Percentiles rank a stretch among this genome's conserved stretches.
Conservation (phyloP, 108 stramenopile genomes). For the Parietichytrium sp. region DNA sequence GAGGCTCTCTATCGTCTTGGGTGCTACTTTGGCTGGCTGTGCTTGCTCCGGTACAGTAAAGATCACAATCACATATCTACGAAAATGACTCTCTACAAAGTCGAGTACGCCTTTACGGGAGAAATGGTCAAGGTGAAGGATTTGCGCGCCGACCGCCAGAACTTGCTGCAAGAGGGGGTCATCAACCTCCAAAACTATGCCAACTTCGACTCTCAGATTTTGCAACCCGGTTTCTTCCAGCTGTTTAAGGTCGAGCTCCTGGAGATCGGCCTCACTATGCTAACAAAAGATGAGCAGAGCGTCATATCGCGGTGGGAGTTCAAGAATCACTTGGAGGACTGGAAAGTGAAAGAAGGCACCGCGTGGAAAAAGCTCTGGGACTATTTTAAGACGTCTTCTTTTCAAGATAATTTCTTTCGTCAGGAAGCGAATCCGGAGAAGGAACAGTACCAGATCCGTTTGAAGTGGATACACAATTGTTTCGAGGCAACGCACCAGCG, state of each 20-base stretch:
- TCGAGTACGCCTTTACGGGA: neutral
- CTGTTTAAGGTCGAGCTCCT: constrained; percentile 4
- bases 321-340: neutral
- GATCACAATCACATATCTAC: neutral
- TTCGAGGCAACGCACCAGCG: neutral
- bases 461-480: constrained; percentile 9
- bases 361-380: neutral
- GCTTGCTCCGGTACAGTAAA: neutral
- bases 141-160: neutral
- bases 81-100: neutral
- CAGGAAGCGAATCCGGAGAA: neutral
- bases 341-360: neutral
- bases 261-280: neutral
- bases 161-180: no score
- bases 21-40: neutral
- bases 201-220: neutral
- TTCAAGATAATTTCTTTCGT: no score
- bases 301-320: neutral
- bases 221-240: neutral
- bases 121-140: neutral
- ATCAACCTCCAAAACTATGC: no score
- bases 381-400: neutral
- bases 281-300: neutral
- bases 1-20: neutral
- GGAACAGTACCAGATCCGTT: neutral